Conservation (phyloP, 202 grass and related monocot species). For the Digitaria exilis region DNA sequence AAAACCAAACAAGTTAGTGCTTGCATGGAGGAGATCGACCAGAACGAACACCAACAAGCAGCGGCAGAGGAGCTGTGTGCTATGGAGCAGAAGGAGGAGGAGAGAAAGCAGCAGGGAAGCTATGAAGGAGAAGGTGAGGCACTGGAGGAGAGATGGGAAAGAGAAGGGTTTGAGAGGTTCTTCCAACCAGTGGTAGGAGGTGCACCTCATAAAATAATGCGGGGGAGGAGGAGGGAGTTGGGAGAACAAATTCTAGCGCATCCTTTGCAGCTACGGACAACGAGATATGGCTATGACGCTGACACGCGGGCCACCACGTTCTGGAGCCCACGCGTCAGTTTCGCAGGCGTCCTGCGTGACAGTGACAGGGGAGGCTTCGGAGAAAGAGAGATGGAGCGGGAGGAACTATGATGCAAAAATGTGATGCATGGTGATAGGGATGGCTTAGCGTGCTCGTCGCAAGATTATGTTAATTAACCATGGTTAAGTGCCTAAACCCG, state of each 20-base stretch:
- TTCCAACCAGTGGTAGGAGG: constrained; percentile 59
- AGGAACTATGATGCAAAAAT: constrained; percentile 47
- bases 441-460: constrained; percentile 55
- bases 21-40: constrained; percentile 51
- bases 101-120: constrained; percentile 44
- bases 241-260: constrained; percentile 47
- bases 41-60: constrained; percentile 34
- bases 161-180: constrained; percentile 59
- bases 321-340: constrained; percentile 7
- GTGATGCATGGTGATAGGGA: constrained; percentile 68
- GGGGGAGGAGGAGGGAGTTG: constrained; percentile 22
- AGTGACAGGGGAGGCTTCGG: constrained; percentile 37
- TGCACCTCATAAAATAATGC: constrained; percentile 73
- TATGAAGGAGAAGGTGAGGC: constrained; percentile 40
- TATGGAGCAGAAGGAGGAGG: constrained; percentile 37
- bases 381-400: constrained; percentile 44
- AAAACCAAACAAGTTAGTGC: constrained; percentile 44
- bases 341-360: not conserved
- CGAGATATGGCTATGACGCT: not conserved
- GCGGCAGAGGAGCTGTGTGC: constrained; percentile 44
- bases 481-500: constrained; percentile 61
- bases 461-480: constrained; percentile 60
- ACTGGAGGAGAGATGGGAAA: constrained; percentile 29
- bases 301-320: constrained; percentile 9
- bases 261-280: constrained; percentile 28